These are phyloP conservation scores for Sisymbrium irio DNA, from an alignment of 345 rosid genomes.

Conservation along the genomic window DNA sequence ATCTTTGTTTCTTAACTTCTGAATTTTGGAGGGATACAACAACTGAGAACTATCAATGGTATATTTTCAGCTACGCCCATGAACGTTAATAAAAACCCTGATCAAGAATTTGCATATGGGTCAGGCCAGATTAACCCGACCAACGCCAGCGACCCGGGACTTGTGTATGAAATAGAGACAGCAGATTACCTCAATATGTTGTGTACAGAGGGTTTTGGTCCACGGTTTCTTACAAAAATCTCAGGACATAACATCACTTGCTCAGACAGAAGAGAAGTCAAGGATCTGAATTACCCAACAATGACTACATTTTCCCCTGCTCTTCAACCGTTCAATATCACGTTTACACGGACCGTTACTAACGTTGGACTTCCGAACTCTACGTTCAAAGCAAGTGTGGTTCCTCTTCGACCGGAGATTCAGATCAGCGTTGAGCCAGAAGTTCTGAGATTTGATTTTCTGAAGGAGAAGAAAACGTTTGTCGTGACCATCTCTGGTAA, in stretches of 20 bases:
- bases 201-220: conserved; percentile 17
- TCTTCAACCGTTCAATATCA: conserved; percentile 13
- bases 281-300: conserved; percentile 43
- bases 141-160: conserved; percentile 32
- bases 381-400: conserved; percentile 29
- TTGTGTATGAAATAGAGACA: conserved; percentile 23
- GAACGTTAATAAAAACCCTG: conserved; percentile 21
- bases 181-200: conserved; percentile 29
- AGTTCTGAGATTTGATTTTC: conserved; percentile 23
- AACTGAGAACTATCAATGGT: background rate
- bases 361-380: conserved; percentile 41
- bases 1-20: background rate
- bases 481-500: conserved; percentile 33
- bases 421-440: conserved; percentile 32
- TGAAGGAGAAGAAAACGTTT: conserved; percentile 31
- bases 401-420: conserved; percentile 14
- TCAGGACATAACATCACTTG: conserved; percentile 22
- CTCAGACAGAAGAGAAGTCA: conserved; percentile 13
- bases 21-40: background rate
- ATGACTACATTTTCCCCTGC: conserved; percentile 10
- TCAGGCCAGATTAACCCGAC: conserved; percentile 31
- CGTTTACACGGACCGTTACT: conserved; percentile 39
- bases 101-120: conserved; percentile 27
- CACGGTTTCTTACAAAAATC: conserved; percentile 18
- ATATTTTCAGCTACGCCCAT: conserved; percentile 20